Percentiles rank a stretch among this genome's conserved stretches.
Evolutionary conservation across 2,329 filamentous ascomycete species (phyloP).

Genomic region (Neofusicoccum sp.): DNA sequence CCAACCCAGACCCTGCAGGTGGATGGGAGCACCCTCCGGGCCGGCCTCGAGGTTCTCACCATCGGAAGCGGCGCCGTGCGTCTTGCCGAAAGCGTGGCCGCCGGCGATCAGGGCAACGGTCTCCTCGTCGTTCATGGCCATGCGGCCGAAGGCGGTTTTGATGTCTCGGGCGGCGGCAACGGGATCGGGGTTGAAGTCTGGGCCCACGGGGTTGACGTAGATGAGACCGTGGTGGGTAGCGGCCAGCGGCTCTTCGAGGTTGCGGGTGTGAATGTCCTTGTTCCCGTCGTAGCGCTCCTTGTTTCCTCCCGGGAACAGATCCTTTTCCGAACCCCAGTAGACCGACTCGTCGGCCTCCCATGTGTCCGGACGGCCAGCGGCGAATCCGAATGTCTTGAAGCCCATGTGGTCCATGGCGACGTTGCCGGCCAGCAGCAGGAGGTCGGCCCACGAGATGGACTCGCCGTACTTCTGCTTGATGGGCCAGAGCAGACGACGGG

Average conservation of each 20-base stretch:
- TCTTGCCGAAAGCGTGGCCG: constrained; percentile 78
- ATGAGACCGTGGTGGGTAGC: constrained; percentile 75
- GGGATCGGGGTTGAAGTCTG: constrained; percentile 69
- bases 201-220: constrained; percentile 79
- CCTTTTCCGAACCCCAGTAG: constrained; percentile 74
- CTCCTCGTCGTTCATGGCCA: constrained; percentile 83
- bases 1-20: constrained; percentile 73
- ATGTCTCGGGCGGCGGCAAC: constrained; percentile 69
- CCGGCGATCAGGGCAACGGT: constrained; percentile 77
- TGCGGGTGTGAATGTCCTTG: constrained; percentile 52
- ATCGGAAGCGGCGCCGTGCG: constrained; percentile 67
- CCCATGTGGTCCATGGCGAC: constrained; percentile 77
- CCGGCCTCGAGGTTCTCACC: constrained; percentile 60
- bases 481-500: constrained; percentile 73
- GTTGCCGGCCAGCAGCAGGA: constrained; percentile 70
- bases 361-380: constrained; percentile 67
- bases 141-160: constrained; percentile 70
- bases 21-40: constrained; percentile 63
- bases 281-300: constrained; percentile 65
- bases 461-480: constrained; percentile 83
- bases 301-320: constrained; percentile 65
- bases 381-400: constrained; percentile 71
- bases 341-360: constrained; percentile 74
- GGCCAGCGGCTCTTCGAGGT: constrained; percentile 66
- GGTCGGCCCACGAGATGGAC: constrained; percentile 79